A percentile compares a stretch with the other conserved stretches of the same genome.
Evolutionary conservation across 805 yeast species (phyloP).

Genomic region (Saccharomycopsis sp.): DNA sequence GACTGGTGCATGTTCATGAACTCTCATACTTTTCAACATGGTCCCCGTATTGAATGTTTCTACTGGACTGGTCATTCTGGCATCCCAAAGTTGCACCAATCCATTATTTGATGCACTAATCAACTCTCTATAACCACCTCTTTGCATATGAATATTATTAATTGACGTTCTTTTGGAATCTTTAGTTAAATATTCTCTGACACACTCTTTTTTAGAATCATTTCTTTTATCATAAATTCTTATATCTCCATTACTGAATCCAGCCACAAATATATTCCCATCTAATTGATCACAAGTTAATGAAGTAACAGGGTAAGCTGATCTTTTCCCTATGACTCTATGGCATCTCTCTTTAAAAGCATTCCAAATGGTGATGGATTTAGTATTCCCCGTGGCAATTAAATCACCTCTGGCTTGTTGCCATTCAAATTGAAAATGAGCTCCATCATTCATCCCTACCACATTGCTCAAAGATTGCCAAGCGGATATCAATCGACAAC

Average conservation of each 20-base stretch:
- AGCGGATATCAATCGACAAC: conserved; percentile 60
- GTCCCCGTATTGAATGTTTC: conserved; percentile 46
- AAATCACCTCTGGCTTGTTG: conserved; percentile 91
- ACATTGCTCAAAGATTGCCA: conserved; percentile 93
- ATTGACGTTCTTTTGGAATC: conserved; percentile 38
- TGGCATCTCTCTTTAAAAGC: conserved; percentile 87
- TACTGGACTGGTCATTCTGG: conserved; percentile 65
- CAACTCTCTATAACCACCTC: conserved; percentile 90
- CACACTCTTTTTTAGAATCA: conserved; percentile 78
- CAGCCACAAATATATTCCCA: conserved; percentile 64
- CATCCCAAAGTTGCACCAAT: conserved; percentile 81
- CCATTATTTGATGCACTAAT: conserved; percentile 82
- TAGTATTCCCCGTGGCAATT: conserved; percentile 89
- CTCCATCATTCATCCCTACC: conserved; percentile 65
- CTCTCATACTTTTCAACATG: conserved; percentile 57
- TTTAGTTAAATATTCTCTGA: conserved; percentile 63
- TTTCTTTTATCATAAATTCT: conserved; percentile 86
- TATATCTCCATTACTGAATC: conserved; percentile 72
- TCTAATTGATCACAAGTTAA: conserved; percentile 91
- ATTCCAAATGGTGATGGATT: conserved; percentile 89
- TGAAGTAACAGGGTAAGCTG: conserved; percentile 79
- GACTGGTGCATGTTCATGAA: conserved; percentile 95
- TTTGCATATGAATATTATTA: conserved; percentile 81
- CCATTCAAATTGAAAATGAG: conserved; percentile 89
- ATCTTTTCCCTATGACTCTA: conserved; percentile 82